These are phyloP conservation scores for Phytopythium aichiense DNA, from an alignment of 352 stramenopile genomes.

Conservation along the genomic window DNA sequence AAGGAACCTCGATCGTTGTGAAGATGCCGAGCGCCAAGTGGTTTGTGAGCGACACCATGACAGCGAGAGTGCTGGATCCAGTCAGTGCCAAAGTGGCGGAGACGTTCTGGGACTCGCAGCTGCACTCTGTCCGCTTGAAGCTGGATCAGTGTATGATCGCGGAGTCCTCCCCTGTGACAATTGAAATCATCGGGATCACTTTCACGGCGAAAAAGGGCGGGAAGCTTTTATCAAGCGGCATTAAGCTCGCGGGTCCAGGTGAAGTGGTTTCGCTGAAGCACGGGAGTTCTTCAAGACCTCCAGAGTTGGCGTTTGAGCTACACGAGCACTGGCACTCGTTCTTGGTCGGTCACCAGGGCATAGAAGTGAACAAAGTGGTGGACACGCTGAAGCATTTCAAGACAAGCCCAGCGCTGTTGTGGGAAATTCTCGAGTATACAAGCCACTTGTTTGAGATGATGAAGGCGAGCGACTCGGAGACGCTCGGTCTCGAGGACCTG, in stretches of 20 bases:
- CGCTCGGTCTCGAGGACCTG: constrained; percentile 23
- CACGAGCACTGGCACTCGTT: constrained; percentile 59
- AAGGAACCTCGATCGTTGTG: constrained; percentile 22
- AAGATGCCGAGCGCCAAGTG: constrained; percentile 49
- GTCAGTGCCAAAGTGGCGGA: constrained; percentile 24
- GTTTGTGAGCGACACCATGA: constrained; percentile 23
- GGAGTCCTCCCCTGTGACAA: constrained; percentile 17
- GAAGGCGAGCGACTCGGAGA: constrained; percentile 18
- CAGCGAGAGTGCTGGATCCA: constrained; percentile 21
- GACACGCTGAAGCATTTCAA: constrained; percentile 47
- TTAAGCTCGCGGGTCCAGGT: constrained; percentile 32
- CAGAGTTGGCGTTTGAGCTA: constrained; percentile 38
- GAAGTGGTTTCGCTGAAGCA: constrained; percentile 33
- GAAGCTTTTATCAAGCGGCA: neutral
- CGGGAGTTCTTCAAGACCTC: constrained; percentile 12
- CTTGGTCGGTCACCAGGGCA: constrained; percentile 37
- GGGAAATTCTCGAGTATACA: constrained; percentile 56
- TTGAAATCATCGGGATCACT: constrained; percentile 33
- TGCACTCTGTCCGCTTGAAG: constrained; percentile 30
- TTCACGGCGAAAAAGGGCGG: constrained; percentile 9
- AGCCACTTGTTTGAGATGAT: constrained; percentile 47
- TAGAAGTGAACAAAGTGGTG: constrained; percentile 36
- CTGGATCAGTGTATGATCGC: constrained; percentile 29
- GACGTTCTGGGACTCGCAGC: constrained; percentile 43
- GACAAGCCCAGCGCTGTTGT: constrained; percentile 35